Base-by-base conservation (phyloP, 164 flowering plant genomes). In the Vitis amurensis region DNA sequence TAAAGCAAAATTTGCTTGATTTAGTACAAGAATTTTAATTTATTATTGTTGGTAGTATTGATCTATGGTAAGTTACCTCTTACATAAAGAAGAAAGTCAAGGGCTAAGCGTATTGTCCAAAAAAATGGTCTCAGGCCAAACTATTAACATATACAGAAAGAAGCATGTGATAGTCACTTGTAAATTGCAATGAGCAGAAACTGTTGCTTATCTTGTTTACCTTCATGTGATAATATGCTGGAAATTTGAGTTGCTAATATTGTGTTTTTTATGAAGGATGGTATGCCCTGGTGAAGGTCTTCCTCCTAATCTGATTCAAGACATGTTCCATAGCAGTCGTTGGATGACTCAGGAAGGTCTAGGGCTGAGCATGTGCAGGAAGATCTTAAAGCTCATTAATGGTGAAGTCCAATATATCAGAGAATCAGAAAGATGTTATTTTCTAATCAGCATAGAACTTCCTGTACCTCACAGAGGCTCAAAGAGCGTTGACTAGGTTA, bases 371-470 rank as follows among this genome's bases (percentile, higher is more conserved):
- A 85, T 87, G 81, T 86, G 90, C 80, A 72, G 91, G 62, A 91
- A 89, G 80, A 83, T 93, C 63, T 63, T 91, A 30, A 91, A 86
- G 88, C 82, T 84, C 63, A 91, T 93, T 92, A 83, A 80, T 68
- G 94, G 98, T 15, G 87, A 89, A 69, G 91, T 91, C 72, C 95
- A 85, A 65, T 93, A 93, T 59, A 82, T 89, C 56, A 86, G 95
- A 75, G 98, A 89, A 67, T 82, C 92, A 0, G 89, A 88, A 75
- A 83, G 86, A 80, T 83, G 89, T 69, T 91, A 77, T 71, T 90
- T 91, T 78, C 72, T 85, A 60, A 76, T 91, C 44, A 70, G 67
- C 64, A 81, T 91, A 17, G 88, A 89, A 55, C 87, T 93, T 68
- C 91, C 91, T 11, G 50, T 76, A 58, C 75, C 82, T 52, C 70